phyloP scores from a whole-genome alignment of 495 filamentous ascomycete species.

The Peziza echinospora region DNA sequence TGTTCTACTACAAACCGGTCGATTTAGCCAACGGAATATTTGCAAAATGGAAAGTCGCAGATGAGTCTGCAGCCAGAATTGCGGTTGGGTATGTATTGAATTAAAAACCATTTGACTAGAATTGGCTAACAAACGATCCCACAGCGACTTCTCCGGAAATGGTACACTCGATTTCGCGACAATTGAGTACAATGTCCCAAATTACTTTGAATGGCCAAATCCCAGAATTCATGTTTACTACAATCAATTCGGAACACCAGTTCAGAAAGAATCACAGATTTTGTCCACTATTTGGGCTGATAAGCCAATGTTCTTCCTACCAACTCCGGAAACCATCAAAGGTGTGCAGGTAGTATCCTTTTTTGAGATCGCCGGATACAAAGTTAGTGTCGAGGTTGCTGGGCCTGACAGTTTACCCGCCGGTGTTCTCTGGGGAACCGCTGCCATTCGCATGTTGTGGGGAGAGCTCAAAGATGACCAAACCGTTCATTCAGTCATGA shows the following conservation, averaged over 20 bases:
- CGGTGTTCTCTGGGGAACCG: not conserved
- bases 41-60: conserved; percentile 16
- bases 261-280: not conserved
- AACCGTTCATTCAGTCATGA: not conserved
- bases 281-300: conserved; percentile 11
- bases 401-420: conserved; percentile 5
- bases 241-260: not conserved
- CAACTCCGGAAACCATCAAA: conserved; percentile 4
- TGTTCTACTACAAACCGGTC: conserved; percentile 16
- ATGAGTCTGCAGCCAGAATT: conserved; percentile 12
- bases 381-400: conserved; percentile 4
- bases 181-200: conserved; percentile 10
- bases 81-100: conserved; percentile 12
- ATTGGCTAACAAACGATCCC: not conserved
- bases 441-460: not conserved
- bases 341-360: not conserved
- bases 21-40: conserved; percentile 15
- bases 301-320: conserved; percentile 6
- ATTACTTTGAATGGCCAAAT: conserved; percentile 2
- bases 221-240: conserved; percentile 5
- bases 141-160: conserved; percentile 8
- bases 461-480: not conserved
- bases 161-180: conserved; percentile 8
- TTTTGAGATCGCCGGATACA: conserved; percentile 8
- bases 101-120: not conserved